Conservation (phyloP, 306 rosid species). For the Prunus mongolica region DNA sequence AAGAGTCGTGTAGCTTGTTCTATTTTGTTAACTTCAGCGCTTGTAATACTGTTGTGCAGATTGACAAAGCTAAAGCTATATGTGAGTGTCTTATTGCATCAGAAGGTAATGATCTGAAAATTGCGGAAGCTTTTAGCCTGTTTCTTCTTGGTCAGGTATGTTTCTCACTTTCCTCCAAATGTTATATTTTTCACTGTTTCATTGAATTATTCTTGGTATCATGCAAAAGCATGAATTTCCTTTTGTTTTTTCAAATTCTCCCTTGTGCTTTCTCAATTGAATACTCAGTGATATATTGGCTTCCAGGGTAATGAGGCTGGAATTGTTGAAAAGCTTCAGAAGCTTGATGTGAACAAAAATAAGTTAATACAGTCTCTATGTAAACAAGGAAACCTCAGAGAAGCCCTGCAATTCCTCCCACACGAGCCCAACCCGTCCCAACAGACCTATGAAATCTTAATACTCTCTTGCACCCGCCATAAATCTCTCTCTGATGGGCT, state of each 20-base stretch:
- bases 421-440: conserved; percentile 66
- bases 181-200: background rate
- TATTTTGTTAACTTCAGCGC: background rate
- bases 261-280: conserved; percentile 6
- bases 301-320: conserved; percentile 71
- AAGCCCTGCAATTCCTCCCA: conserved; percentile 60
- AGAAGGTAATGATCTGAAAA: conserved; percentile 68
- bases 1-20: background rate
- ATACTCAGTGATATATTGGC: conserved; percentile 19
- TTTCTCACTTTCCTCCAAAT: conserved; percentile 13
- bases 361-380: conserved; percentile 70
- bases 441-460: conserved; percentile 67
- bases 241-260: background rate
- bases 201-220: conserved; percentile 14
- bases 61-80: conserved; percentile 62
- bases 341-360: conserved; percentile 40
- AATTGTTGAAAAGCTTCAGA: conserved; percentile 70
- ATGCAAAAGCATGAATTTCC: conserved; percentile 18
- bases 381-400: conserved; percentile 67
- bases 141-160: conserved; percentile 80
- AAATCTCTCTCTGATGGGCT: conserved; percentile 61
- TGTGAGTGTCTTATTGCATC: conserved; percentile 80
- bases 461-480: conserved; percentile 57
- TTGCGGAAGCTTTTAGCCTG: conserved; percentile 66
- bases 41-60: conserved; percentile 48